A percentile compares a stretch with the other conserved stretches of the same genome.
phyloP scores from a whole-genome alignment of 192 early-diverging fungal genomes.

The Podila horticola region DNA sequence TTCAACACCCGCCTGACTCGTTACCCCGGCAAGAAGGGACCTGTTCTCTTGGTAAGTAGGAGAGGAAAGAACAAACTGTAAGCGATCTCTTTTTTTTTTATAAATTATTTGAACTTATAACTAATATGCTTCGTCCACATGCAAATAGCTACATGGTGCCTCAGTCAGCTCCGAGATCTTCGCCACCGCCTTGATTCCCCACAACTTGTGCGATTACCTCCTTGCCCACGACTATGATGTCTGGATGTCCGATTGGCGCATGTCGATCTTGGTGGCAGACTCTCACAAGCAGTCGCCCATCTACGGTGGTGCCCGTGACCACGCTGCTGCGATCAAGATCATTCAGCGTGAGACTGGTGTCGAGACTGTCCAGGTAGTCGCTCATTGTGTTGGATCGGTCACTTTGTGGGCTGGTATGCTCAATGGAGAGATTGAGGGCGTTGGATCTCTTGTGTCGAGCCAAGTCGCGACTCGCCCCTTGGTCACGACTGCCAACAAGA shows the following conservation, averaged over 20 bases:
- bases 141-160: slow-evolving; percentile 49
- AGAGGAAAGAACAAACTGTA: too few species aligned
- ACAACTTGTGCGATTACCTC: slow-evolving; percentile 55
- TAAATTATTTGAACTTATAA: background rate
- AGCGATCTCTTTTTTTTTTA: background rate
- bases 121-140: background rate
- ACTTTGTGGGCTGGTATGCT: slow-evolving; percentile 55
- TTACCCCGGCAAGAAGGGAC: slow-evolving; percentile 54
- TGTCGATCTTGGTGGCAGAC: slow-evolving; percentile 30
- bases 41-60: slow-evolving; percentile 54
- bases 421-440: slow-evolving; percentile 53
- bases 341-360: slow-evolving; percentile 41
- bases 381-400: slow-evolving; percentile 55
- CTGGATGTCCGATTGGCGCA: slow-evolving; percentile 54
- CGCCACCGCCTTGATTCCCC: slow-evolving; percentile 50
- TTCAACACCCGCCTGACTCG: slow-evolving; percentile 39
- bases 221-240: slow-evolving; percentile 56
- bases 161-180: slow-evolving; percentile 51
- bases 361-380: slow-evolving; percentile 53
- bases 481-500: slow-evolving; percentile 31
- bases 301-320: slow-evolving; percentile 37
- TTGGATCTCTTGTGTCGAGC: slow-evolving; percentile 49
- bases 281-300: slow-evolving; percentile 37
- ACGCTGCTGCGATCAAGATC: slow-evolving; percentile 48
- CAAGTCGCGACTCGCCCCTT: slow-evolving; percentile 39